Base-by-base conservation (phyloP, 257 asterid species). In the Anisodus tanguticus region DNA sequence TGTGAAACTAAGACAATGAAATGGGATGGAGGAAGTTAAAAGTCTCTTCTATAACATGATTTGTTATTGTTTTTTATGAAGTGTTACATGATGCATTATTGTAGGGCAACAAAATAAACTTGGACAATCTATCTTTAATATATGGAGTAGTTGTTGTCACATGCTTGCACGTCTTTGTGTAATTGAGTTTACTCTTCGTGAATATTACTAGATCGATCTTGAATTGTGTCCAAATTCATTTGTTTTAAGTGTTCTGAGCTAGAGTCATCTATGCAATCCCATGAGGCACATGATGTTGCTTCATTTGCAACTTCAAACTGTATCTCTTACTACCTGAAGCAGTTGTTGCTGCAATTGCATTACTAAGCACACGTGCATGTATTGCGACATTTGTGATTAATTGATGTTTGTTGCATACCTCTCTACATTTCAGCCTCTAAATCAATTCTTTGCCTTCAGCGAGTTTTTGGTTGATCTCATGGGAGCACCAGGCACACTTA, bases 401-500 rank as follows among this genome's bases (percentile, higher is more conserved):
- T 87, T 83, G 53, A 79, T 86, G 45, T 69, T 63, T 69, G 49
- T 77, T 79, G 37, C 76, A 6, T 83, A 57, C 57, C 43, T 62
- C 83, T 87, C 47, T 86, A 82, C 62, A 79, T 86, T 64, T 85
- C 85, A 81, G 86, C 74, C 51, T 89, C 88, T 89, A 84, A 81
- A 69, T 89, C 57, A 85, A 81, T 90, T 88, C 76, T 84, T 86
- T 88, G 89, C 85, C 66, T 89, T 87, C 94, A 97, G 99, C 31
- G 99, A 97, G 91, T 97, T 90, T 88, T 90, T 97, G 91, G 98
- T 97, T 89, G 99, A 97, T 90, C 99, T 97, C 87, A 97, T 97
- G 99, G 99, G 98, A 87, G 98, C 95, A 79, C 99, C 99, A 49
- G 99, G 99, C 83, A 90, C 97, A n/a, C 93, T 95, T 83, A 91